Evolutionary conservation across 495 filamentous ascomycete species (phyloP), one percentile per base, ranked within the genome.

Genomic region (Pyrenopolyporus hunteri): DNA sequence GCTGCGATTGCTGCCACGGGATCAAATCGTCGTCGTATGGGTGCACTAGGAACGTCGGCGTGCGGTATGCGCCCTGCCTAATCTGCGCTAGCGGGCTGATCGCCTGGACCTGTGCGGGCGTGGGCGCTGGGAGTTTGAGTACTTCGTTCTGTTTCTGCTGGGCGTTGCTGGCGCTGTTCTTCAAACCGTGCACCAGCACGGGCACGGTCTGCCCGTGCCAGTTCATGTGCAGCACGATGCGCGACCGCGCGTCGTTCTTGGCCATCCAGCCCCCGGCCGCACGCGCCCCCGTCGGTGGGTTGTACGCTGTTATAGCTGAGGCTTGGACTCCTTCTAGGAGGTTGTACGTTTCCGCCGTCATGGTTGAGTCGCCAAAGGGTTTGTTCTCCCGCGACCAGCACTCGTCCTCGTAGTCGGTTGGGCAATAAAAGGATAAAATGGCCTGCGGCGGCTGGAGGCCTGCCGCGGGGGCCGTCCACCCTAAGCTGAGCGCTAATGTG

Each of bases 371-470:
- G 11, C 54, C 54, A 11, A 40, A 57, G 17, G 54, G 54, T 11
- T 48, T 57, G 26, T 57, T 57, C 23, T 48, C 54, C 5, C 54
- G 43, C 32, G 44, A 57, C 54, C 54, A 57, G 13, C 23, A 57
- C 33, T 35, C 45, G 42, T 73, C 72, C 36, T 76, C 69, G 62
- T 76, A 81, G 37, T 81, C 70, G 0, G 70, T 70, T 0, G 83
- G 82, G 37, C 72, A 74, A 50, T 86, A 87, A 63, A 87, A 83
- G 4, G 74, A 68, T 10, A 86, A 66, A 8, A 84, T 77, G 0
- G 77, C 82, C 1, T 78, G 53, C 0, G 83, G 83, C 1, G 80
- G 74, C n/a, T 28, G 36, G 1, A 83, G 25, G 0, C 73, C 75
- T 1, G 13, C 6, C 8, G 37, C 20, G 0, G 20, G 26, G 0